Base-by-base conservation (phyloP, 2,329 filamentous ascomycete species). In the Colletotrichum somersetense region DNA sequence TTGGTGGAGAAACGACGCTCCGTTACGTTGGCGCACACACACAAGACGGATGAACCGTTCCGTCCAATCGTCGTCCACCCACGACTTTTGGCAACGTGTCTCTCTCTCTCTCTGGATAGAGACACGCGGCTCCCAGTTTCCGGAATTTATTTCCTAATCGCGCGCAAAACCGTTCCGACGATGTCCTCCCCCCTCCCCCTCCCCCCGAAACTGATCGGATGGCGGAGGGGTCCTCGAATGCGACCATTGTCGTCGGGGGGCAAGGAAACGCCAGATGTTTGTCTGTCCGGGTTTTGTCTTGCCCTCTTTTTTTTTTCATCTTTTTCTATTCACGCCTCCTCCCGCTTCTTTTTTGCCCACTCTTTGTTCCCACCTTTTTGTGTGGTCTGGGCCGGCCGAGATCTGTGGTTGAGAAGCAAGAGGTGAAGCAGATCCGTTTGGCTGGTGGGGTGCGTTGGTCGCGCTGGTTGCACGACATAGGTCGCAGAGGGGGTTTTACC, bases 161-260 rank as follows among this genome's bases (percentile, higher is more conserved):
- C 44, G n/a, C 18, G 23, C 58, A 30, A 50, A 59, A 35, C 35
- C 35, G 11, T 16, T 33, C 38, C 38, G 16, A 20, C 62, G 40
- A 33, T n/a, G 1, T 42, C 26, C 26, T 10, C n/a, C 62, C 23
- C 20, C 30, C 52, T 38, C 8, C 52, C 26, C 26, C 23, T 35
- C 62, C 23, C 20, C 30, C 52, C 50, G 52, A 46, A 35, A 65
- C 62, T 20, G 59, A 68, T 68, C 40, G 38, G 67, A 70, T 62
- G 63, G 63, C 48, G 66, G 48, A 52, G 48, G 44, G 67, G 58
- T 55, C 62, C 56, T 63, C 56, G 46, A 62, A 33, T 52, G 59
- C 44, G 38, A 42, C 59, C 12, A 5, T 12, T n/a, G n/a, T 26
- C 23, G 35, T 42, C 20, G 62, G 38, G 38, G 18, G 48, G 23